phyloP scores from a whole-genome alignment of 2,329 filamentous ascomycete species.

The Arthrobotrys entomopaga region DNA sequence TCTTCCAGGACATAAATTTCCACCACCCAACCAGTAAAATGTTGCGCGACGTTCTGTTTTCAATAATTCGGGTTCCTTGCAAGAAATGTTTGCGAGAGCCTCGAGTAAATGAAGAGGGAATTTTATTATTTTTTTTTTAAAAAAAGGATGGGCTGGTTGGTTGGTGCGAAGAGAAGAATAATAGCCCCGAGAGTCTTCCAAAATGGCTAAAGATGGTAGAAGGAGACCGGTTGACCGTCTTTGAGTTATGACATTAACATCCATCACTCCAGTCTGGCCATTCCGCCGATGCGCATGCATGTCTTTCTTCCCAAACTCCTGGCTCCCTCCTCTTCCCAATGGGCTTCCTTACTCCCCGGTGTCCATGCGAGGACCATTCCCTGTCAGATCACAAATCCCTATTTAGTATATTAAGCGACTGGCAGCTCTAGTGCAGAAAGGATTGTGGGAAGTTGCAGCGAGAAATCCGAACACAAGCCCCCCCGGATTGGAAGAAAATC shows the following conservation, averaged over 20 bases:
- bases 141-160: conserved; percentile 25
- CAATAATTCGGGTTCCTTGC: conserved; percentile 9
- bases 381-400: conserved; percentile 55
- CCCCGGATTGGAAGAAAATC: conserved; percentile 26
- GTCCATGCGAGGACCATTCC: conserved; percentile 55
- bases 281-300: conserved; percentile 19
- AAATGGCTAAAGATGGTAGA: conserved; percentile 55
- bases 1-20: conserved; percentile 48
- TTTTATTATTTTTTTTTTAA: too few species aligned
- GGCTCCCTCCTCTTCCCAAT: conserved; percentile 34
- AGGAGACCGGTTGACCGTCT: not conserved
- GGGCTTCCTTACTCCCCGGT: conserved; percentile 34
- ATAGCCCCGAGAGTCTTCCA: conserved; percentile 30
- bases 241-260: conserved; percentile 18
- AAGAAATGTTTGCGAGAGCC: conserved; percentile 14
- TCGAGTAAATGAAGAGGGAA: conserved; percentile 37
- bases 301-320: conserved; percentile 2
- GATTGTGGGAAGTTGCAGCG: conserved; percentile 55
- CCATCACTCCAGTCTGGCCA: conserved; percentile 26
- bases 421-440: conserved; percentile 35
- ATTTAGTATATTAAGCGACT: conserved; percentile 56
- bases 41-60: conserved; percentile 21
- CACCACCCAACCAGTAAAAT: conserved; percentile 51
- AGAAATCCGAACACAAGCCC: conserved; percentile 44
- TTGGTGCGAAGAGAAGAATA: conserved; percentile 18